Evolutionary conservation across 2,329 filamentous ascomycete genomes (phyloP).

Genomic region (Penicillium sp.): DNA sequence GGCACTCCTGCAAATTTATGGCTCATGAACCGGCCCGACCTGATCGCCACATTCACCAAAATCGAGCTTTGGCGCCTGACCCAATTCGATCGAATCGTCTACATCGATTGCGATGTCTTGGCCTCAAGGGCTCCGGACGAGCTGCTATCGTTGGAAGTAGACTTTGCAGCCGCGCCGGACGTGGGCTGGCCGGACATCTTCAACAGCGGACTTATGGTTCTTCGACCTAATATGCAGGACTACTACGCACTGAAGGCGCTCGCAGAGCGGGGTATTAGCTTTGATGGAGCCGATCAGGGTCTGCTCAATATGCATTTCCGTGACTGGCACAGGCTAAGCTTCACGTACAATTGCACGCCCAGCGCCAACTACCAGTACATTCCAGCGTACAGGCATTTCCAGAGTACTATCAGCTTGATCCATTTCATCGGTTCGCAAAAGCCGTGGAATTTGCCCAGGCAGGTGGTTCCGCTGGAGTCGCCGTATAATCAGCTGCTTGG

Average conservation of each 20-base stretch:
- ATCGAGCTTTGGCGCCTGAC: conserved; percentile 89
- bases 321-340: conserved; percentile 83
- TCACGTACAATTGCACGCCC: conserved; percentile 95
- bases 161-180: conserved; percentile 77
- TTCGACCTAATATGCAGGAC: conserved; percentile 81
- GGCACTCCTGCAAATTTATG: conserved; percentile 75
- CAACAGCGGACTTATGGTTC: conserved; percentile 95
- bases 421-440: conserved; percentile 94
- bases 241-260: conserved; percentile 82
- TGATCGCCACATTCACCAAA: conserved; percentile 94
- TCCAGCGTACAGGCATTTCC: conserved; percentile 90
- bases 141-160: conserved; percentile 67
- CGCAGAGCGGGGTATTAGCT: conserved; percentile 83
- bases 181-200: conserved; percentile 98
- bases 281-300: conserved; percentile 95
- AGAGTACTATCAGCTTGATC: conserved; percentile 81
- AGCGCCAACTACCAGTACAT: conserved; percentile 97
- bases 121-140: conserved; percentile 88
- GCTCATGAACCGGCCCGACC: conserved; percentile 86
- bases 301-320: conserved; percentile 92
- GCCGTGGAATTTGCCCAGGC: conserved; percentile 70
- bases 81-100: conserved; percentile 89
- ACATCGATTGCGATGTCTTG: conserved; percentile 92
- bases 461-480: conserved; percentile 34
- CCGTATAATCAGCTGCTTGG: conserved; percentile 77